A percentile compares a stretch with the other conserved stretches of the same genome.
These are phyloP conservation scores for Daldinia concentrica DNA, from an alignment of 495 filamentous ascomycete genomes.

Conservation along the genomic window DNA sequence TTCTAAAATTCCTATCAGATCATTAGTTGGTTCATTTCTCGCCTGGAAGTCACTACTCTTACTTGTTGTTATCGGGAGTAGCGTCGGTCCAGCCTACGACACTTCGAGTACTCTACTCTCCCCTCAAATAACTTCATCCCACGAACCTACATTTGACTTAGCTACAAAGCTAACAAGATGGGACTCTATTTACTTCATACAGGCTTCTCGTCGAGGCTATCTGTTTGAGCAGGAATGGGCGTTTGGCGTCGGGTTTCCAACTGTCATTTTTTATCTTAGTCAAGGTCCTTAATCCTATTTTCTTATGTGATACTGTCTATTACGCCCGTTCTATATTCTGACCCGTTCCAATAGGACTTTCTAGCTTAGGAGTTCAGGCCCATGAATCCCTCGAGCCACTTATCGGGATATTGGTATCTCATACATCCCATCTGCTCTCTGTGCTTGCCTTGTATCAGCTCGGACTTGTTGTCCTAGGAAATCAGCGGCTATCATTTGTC, in stretches of 20 bases:
- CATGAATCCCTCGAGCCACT: constrained; percentile 49
- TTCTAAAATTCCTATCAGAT: constrained; percentile 40
- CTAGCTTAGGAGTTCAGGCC: constrained; percentile 21
- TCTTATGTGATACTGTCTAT: constrained; percentile 2
- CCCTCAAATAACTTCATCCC: constrained; percentile 51
- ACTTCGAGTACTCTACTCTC: constrained; percentile 78
- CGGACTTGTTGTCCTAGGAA: constrained; percentile 54
- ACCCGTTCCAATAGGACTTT: constrained; percentile 27
- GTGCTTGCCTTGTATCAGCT: constrained; percentile 74
- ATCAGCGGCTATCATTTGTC: constrained; percentile 66
- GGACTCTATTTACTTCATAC: constrained; percentile 91
- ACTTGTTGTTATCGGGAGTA: constrained; percentile 64
- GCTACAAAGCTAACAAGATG: constrained; percentile 76
- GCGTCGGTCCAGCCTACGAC: constrained; percentile 84
- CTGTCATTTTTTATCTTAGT: constrained; percentile 54
- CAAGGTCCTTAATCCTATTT: constrained; percentile 44
- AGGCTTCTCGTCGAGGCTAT: constrained; percentile 74
- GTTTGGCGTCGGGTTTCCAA: constrained; percentile 76
- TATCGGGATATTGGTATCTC: constrained; percentile 70
- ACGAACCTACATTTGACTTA: constrained; percentile 63
- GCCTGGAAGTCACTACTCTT: constrained; percentile 81
- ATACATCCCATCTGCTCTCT: constrained; percentile 77
- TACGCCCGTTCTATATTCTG: not conserved
- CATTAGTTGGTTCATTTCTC: constrained; percentile 53
- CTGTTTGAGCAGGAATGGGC: constrained; percentile 97